Percentiles rank a stretch among this genome's conserved stretches.
Conservation (phyloP, 2,329 filamentous ascomycete species). For the Alternaria gaisen region DNA sequence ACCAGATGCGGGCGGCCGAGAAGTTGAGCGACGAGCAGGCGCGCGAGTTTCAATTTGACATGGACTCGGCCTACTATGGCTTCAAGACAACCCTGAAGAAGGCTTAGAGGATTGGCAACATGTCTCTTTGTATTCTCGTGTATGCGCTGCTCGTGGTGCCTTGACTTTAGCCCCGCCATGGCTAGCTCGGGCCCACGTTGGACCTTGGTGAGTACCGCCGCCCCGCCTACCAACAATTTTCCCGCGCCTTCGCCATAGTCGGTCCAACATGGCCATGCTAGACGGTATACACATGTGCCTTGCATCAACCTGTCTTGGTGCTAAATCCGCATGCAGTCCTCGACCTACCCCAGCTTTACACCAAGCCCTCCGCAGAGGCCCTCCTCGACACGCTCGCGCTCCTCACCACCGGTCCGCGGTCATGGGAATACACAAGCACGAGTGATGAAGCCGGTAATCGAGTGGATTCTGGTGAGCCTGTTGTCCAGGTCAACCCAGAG, state of each 20-base stretch:
- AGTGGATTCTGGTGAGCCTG: conserved; percentile 6
- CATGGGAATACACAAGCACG: conserved; percentile 66
- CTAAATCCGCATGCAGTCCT: conserved; percentile 59
- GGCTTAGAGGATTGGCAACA: conserved; percentile 29
- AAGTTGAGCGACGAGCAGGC: conserved; percentile 88
- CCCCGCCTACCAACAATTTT: conserved; percentile 16
- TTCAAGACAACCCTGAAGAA: conserved; percentile 79
- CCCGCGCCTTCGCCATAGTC: conserved; percentile 13
- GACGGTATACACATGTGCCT: conserved; percentile 34
- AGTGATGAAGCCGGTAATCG: background rate
- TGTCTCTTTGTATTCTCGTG: background rate
- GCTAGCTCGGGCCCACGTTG: conserved; percentile 27
- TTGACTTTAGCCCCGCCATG: conserved; percentile 12
- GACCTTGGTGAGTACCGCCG: conserved; percentile 21
- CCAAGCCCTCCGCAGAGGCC: conserved; percentile 71
- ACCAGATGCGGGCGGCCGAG: conserved; percentile 96
- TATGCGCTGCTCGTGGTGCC: background rate
- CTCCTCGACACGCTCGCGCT: conserved; percentile 72
- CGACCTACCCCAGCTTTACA: conserved; percentile 85
- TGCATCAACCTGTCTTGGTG: background rate
- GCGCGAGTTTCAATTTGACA: conserved; percentile 88
- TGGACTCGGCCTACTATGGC: conserved; percentile 91
- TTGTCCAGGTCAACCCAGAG: conserved; percentile 55
- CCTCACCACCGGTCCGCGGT: conserved; percentile 72
- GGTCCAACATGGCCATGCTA: conserved; percentile 34